A percentile compares a stretch with the other conserved stretches of the same genome.
These are phyloP conservation scores for Ascochyta pisi DNA, from an alignment of 2,329 filamentous ascomycete species.

Conservation along the genomic window DNA sequence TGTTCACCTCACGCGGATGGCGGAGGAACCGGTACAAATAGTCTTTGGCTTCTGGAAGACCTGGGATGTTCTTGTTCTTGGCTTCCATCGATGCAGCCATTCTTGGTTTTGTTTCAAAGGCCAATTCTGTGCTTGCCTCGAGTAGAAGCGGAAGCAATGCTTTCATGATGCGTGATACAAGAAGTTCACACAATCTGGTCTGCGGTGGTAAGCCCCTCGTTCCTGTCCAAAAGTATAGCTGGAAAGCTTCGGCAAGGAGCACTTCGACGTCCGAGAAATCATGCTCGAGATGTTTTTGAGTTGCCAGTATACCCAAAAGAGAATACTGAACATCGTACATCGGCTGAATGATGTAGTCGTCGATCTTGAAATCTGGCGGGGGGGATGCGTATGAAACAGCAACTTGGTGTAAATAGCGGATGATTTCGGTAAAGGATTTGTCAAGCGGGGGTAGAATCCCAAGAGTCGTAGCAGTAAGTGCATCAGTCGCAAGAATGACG, in stretches of 20 bases:
- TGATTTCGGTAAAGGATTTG: conserved; percentile 14
- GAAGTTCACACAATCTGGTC: conserved; percentile 26
- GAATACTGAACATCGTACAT: conserved; percentile 28
- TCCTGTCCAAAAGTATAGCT: conserved; percentile 29
- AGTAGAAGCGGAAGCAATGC: conserved; percentile 24
- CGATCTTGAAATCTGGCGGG: conserved; percentile 12
- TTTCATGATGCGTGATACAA: conserved; percentile 25
- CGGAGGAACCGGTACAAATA: conserved; percentile 8
- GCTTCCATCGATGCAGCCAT: neutral
- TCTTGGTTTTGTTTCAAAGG: neutral
- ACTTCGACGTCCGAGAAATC: conserved; percentile 22
- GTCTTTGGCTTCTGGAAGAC: neutral
- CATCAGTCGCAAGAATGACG: conserved; percentile 13
- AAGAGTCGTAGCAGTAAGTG: conserved; percentile 19
- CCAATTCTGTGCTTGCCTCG: conserved; percentile 12
- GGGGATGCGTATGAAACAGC: conserved; percentile 13
- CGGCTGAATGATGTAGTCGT: conserved; percentile 20
- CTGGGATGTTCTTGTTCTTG: neutral
- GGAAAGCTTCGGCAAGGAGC: conserved; percentile 25
- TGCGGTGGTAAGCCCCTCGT: conserved; percentile 23
- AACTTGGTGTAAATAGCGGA: conserved; percentile 24
- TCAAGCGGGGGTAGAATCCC: conserved; percentile 20
- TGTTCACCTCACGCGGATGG: conserved; percentile 16
- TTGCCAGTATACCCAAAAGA: conserved; percentile 18
- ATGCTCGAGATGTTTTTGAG: conserved; percentile 19